Percentiles rank a stretch among this genome's conserved stretches.
Conservation (phyloP, 208 protist genomes). For the Porcisia hertigi region DNA sequence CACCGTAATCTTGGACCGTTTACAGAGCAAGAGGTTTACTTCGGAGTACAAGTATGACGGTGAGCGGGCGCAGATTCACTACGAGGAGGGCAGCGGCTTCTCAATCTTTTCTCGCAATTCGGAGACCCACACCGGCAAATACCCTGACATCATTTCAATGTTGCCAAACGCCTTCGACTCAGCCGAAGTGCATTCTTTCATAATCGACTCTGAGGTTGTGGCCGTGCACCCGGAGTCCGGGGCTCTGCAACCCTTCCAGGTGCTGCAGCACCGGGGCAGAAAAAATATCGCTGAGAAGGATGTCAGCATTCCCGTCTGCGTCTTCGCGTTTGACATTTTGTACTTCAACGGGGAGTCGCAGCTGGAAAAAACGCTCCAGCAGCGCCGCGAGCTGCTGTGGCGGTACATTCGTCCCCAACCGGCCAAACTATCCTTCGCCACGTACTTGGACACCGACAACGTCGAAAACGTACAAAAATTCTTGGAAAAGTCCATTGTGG, state of each 20-base stretch:
- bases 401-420: constrained; percentile 67
- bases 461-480: constrained; percentile 95
- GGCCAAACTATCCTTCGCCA: constrained; percentile 90
- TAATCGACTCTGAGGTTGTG: constrained; percentile 99
- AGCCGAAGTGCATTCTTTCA: constrained; percentile 92
- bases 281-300: constrained; percentile 93
- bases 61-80: constrained; percentile 97
- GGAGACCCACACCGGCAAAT: constrained; percentile 98
- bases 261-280: constrained; percentile 80
- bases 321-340: constrained; percentile 99
- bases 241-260: constrained; percentile 97
- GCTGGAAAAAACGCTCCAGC: constrained; percentile 77
- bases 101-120: constrained; percentile 98
- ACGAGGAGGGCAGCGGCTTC: constrained; percentile 68
- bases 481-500: constrained; percentile 93
- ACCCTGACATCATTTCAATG: constrained; percentile 96
- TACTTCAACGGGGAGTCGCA: constrained; percentile 97
- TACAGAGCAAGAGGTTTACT: constrained; percentile 93
- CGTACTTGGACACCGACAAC: constrained; percentile 81
- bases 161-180: constrained; percentile 60
- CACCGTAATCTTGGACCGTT: constrained; percentile 79
- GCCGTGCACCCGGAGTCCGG: constrained; percentile 91
- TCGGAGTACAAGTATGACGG: constrained; percentile 99
- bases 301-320: constrained; percentile 97
- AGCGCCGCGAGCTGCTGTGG: constrained; percentile 86